A percentile compares a stretch with the other conserved stretches of the same genome.
Conservation (phyloP, 202 grass and related monocot genomes). For the Panicum hallii region DNA sequence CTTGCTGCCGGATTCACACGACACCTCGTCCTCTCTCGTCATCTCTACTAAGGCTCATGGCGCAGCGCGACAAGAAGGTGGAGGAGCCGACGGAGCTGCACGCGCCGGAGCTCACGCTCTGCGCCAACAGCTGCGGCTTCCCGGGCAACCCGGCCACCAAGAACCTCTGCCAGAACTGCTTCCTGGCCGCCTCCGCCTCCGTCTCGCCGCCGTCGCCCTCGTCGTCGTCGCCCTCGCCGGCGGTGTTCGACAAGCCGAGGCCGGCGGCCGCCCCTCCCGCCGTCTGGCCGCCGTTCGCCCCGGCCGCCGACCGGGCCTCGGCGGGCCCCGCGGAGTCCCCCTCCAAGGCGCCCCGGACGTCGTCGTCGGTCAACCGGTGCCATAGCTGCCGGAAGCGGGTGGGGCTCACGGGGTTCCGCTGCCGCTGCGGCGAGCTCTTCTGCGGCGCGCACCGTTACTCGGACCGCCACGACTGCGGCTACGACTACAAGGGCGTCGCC, state of each 20-base stretch:
- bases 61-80: conserved; percentile 81
- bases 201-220: neutral
- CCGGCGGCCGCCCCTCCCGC: neutral
- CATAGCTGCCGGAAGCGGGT: conserved; percentile 73
- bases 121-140: conserved; percentile 95
- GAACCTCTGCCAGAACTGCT: conserved; percentile 79
- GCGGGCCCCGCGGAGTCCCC: conserved; percentile 43
- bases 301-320: conserved; percentile 20
- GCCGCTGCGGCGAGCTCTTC: conserved; percentile 87
- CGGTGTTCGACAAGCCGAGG: conserved; percentile 41
- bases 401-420: conserved; percentile 75
- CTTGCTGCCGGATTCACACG: neutral
- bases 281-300: neutral
- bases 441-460: conserved; percentile 90
- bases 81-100: conserved; percentile 88
- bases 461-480: conserved; percentile 76
- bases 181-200: conserved; percentile 50
- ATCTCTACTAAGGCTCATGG: conserved; percentile 40
- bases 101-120: conserved; percentile 75
- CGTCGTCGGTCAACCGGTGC: conserved; percentile 72
- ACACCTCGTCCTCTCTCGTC: too few relatives aligned
- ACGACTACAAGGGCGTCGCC: conserved; percentile 74
- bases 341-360: conserved; percentile 34
- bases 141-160: conserved; percentile 75
- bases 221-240: neutral